Evolutionary conservation across 768 basidiomycete species (phyloP).

Genomic region (Pholiota conissans): DNA sequence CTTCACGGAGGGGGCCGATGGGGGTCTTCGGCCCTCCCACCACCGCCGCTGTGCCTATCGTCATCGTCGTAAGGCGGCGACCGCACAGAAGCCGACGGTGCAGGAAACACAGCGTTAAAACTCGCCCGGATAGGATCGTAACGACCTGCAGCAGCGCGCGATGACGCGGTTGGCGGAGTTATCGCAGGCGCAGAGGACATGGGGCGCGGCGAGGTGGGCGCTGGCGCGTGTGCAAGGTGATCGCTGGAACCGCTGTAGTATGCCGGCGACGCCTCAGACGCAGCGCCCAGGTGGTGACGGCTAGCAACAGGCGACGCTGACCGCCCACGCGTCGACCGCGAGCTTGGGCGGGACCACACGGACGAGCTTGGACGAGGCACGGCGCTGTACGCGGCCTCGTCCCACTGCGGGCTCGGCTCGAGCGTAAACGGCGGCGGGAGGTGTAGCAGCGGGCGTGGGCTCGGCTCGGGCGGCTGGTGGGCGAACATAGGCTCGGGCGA

Average conservation of each 20-base stretch:
- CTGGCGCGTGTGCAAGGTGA: too few species aligned
- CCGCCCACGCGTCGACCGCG: conserved; percentile 27
- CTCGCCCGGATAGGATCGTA: conserved; percentile 55
- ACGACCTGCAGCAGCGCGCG: conserved; percentile 43
- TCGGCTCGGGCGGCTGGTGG: conserved; percentile 31
- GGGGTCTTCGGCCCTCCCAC: too few species aligned
- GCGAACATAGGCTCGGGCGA: conserved; percentile 31
- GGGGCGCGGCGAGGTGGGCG: conserved; percentile 20
- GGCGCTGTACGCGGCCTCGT: conserved; percentile 39
- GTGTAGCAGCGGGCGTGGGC: conserved; percentile 23
- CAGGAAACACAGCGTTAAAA: conserved; percentile 35
- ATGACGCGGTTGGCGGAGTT: too few species aligned
- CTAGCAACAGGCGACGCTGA: too few species aligned
- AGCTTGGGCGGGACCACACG: conserved; percentile 34
- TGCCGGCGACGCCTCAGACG: too few species aligned
- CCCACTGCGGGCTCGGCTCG: conserved; percentile 70
- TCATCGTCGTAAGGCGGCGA: conserved; percentile 17
- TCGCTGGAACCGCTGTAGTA: too few species aligned
- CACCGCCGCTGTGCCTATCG: conserved; percentile 20
- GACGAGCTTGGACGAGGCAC: conserved; percentile 36
- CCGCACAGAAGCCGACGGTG: conserved; percentile 17
- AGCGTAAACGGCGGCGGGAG: conserved; percentile 63
- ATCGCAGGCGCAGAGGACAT: conserved; percentile 22
- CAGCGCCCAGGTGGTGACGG: too few species aligned
- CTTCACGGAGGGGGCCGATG: too few species aligned